Base-by-base conservation (phyloP, 371 early-diverging fungal species). In the Lichtheimia ornata region DNA sequence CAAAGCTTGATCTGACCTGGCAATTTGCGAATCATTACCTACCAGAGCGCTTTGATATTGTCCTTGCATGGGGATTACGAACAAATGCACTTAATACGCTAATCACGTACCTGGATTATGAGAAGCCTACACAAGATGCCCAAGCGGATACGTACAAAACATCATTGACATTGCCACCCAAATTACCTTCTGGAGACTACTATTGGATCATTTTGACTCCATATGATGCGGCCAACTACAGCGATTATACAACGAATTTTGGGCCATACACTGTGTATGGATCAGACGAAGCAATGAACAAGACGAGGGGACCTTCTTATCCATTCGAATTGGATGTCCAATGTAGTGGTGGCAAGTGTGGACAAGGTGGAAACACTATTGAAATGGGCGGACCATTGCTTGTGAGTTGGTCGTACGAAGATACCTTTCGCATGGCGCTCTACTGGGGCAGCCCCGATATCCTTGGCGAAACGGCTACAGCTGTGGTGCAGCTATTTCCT, bases 401-500 rank as follows among this genome's bases (percentile, higher is more conserved):
- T n/a, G 47, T 47, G 47, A 47, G 47, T 22, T 47, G 47, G 47
- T 18, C 18, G 7, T 47, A 47, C 22, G 47, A n/a, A 47, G 22
- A 7, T n/a, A 18, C 47, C 47, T 47, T 47, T 22, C 47, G 22
- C 18, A 22, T 22, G 47, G n/a, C 47, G 18, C n/a, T 47, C 0
- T 47, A 18, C 47, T 47, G 47, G 47, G 47, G 47, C 7, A 47
- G 22, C 11, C 47, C 47, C 18, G 47, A 47, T 17, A n/a, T 47
- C n/a, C 47, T 47, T 22, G 47, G 47, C 6, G n/a, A 18, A 22
- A 47, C n/a, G 0, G n/a, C 47, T n/a, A 22, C 22, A 22, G 47
- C 47, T 47, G 47, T 47, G 47, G 47, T 47, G 47, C 47, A 47
- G 47, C 3, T 47, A 1, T 47, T 47, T 47, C 47, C 47, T 18